Base-by-base conservation (phyloP, 495 filamentous ascomycete species). In the Margaritispora aquatica region DNA sequence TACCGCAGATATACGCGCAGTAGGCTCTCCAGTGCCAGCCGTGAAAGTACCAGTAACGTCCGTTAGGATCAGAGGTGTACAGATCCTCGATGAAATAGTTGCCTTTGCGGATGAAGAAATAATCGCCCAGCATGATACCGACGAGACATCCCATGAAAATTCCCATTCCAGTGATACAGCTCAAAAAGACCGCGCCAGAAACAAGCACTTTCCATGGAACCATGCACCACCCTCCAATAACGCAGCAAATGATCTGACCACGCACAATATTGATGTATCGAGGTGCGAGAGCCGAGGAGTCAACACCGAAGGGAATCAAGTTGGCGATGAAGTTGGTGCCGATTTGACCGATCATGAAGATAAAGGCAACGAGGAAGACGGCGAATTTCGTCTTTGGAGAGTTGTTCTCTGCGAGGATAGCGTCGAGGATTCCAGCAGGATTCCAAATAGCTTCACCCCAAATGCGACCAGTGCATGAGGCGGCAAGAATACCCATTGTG, bases 261-360 rank as follows among this genome's bases (percentile, higher is more conserved):
- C 69, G 62, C n/a, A 57, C 55, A 52, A 71, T 71, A 34, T 67
- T 68, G 31, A 69, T 63, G 36, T 63, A 69, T 1, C 59, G 26
- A 2, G 52, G 54, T 41, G 26, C 15, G 46, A 60, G 41, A 41
- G 41, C 38, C 22, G 53, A 26, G 46, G 15, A 1, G 50, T 73
- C 71, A 9, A 57, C 44, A 2, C 71, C 71, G 48, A 73, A 70
- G 11, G 71, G 63, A 26, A 73, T 72, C 68, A 71, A 63, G 49
- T 73, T 73, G 10, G 68, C 68, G 29, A 65, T 67, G 24, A 73
- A 60, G 59, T 73, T 73, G 22, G 66, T 71, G 38, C 66, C 71
- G 10, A 73, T 41, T 44, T 44, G 38, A 17, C 38, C 38, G 17
- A 44, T 17, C 38, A 44, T 44, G 38, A 44, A 44, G 38, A n/a